A percentile compares a stretch with the other conserved stretches of the same genome.
Evolutionary conservation across 495 filamentous ascomycete species (phyloP).

Genomic region (Xylaria intraflava): DNA sequence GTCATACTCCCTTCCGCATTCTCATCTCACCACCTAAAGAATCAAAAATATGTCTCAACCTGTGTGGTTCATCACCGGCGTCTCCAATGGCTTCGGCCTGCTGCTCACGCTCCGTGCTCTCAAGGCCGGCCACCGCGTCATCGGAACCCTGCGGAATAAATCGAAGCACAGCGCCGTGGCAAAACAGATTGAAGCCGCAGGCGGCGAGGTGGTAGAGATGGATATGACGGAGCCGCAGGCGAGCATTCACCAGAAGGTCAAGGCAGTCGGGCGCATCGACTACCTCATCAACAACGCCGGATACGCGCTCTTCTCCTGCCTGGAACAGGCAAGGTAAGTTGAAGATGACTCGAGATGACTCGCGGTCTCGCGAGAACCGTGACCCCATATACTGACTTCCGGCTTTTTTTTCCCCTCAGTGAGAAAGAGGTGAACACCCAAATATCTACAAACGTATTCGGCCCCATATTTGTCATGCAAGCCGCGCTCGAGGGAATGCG

Average conservation of each 20-base stretch:
- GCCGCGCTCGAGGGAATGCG: conserved; percentile 45
- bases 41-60: conserved; percentile 16
- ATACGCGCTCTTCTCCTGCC: conserved; percentile 33
- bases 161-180: conserved; percentile 12
- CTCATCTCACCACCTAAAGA: neutral
- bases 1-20: too few species aligned
- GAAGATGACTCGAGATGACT: neutral
- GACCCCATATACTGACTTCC: neutral
- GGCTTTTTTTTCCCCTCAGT: neutral
- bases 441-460: conserved; percentile 48
- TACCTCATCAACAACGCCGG: conserved; percentile 48
- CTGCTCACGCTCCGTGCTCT: conserved; percentile 39
- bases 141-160: conserved; percentile 39
- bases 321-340: conserved; percentile 37
- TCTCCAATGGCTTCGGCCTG: conserved; percentile 47
- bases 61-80: conserved; percentile 47
- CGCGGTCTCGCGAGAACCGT: neutral
- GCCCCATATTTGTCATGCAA: conserved; percentile 39
- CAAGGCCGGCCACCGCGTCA: conserved; percentile 34
- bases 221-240: conserved; percentile 31
- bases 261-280: conserved; percentile 39
- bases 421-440: conserved; percentile 35
- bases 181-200: conserved; percentile 18
- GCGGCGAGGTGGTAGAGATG: conserved; percentile 30
- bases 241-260: conserved; percentile 32